Evolutionary conservation across 2,329 filamentous ascomycete genomes (phyloP), one percentile per base, ranked within the genome.

Genomic region (Calcarisporium arbuscula): DNA sequence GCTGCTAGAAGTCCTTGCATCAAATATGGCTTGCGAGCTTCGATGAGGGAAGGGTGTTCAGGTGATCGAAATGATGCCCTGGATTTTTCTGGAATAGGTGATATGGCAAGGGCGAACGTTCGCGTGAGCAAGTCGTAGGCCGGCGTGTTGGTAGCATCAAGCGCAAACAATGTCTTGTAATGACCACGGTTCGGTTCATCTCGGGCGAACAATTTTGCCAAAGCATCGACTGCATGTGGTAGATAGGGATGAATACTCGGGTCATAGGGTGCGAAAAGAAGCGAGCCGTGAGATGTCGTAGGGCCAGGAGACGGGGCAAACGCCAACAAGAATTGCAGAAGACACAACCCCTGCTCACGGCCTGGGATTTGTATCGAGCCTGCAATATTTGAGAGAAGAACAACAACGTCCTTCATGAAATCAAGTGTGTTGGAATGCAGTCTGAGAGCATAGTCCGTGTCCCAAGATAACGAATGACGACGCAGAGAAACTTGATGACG

Each of bases 351-450:
- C 54, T 96, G 89, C 52, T 96, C 89, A 43, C 85, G 81, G 15
- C 82, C 82, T 2, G 88, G 83, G 25, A 98, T 68, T 52, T 90
- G 82, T 34, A 96, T 74, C 8, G 77, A 75, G 30, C 85, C 78
- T 7, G 88, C 80, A 30, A 94, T 77, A 57, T 98, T 96, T 37
- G 90, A 95, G 35, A 98, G 68, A 46, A 94, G 79, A 12, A 87
- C 82, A 38, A 96, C 77, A 19, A 88, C 69, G 57, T 98, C 92
- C 62, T 98, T 98, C 85, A 95, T 94, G 50, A 96, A 90, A 58
- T 98, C 92, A 45, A 95, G 67, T 1, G 85, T 92, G 59, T 95
- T 95, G 51, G 75, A 70, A 45, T 92, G 75, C 4, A 80, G 86
- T 25, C 87, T 79, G 27, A 96, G 65, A 96, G 72, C 72, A 90